phyloP scores from a whole-genome alignment of 108 stramenopile genomes.

The Cyclostephanos invisitatus region DNA sequence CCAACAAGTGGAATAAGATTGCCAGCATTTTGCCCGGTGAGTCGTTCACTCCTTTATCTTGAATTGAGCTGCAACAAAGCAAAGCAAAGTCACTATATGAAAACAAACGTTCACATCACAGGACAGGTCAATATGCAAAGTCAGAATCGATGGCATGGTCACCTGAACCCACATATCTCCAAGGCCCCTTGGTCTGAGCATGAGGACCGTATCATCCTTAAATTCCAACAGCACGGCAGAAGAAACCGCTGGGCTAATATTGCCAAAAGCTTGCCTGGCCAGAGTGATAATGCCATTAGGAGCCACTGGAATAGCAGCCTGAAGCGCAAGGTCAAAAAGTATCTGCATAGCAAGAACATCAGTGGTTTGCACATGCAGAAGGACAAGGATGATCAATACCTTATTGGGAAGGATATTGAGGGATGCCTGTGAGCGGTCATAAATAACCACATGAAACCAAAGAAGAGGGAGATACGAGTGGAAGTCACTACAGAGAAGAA shows the following conservation, averaged over 20 bases:
- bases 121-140: constrained; percentile 74
- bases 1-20: constrained; percentile 87
- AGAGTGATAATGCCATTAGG: constrained; percentile 87
- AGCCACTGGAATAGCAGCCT: constrained; percentile 78
- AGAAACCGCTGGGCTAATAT: constrained; percentile 84
- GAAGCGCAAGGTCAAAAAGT: constrained; percentile 83
- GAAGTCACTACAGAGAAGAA: no score
- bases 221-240: constrained; percentile 56
- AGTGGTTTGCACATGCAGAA: constrained; percentile 46
- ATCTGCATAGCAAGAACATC: constrained; percentile 61
- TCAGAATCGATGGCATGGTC: constrained; percentile 78
- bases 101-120: background rate
- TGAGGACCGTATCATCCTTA: constrained; percentile 65
- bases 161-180: constrained; percentile 68
- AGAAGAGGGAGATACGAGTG: no score
- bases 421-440: constrained; percentile 68
- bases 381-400: constrained; percentile 54
- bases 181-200: constrained; percentile 66
- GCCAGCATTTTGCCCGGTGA: constrained; percentile 64
- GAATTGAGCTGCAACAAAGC: no score
- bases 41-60: background rate
- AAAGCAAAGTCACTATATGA: no score
- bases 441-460: no score
- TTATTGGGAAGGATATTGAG: constrained; percentile 75
- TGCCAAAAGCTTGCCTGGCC: constrained; percentile 66